Percentiles rank a stretch among this genome's conserved stretches.
These are phyloP conservation scores for Emydomyces testavorans DNA, from an alignment of 2,329 filamentous ascomycete species.

Conservation along the genomic window DNA sequence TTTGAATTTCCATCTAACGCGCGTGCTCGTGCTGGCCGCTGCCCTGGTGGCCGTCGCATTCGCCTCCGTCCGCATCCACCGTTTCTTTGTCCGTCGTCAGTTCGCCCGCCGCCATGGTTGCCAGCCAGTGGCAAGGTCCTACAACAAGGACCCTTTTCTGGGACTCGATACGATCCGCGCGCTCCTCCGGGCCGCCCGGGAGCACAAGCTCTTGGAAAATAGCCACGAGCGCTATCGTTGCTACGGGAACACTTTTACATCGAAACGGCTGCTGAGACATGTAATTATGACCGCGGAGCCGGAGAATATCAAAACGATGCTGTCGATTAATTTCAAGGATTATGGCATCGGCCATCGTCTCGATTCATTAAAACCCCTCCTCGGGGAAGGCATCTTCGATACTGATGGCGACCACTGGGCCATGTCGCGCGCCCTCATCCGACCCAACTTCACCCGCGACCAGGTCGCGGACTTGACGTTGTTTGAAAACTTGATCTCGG, in stretches of 20 bases:
- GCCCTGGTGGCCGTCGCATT: not conserved
- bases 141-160: conserved; percentile 44
- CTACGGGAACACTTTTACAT: conserved; percentile 10
- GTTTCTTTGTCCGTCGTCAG: conserved; percentile 16
- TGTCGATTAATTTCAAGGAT: conserved; percentile 43
- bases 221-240: conserved; percentile 2
- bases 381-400: conserved; percentile 40
- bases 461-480: conserved; percentile 44
- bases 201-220: conserved; percentile 7
- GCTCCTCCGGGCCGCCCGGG: not conserved
- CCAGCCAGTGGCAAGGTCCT: conserved; percentile 34
- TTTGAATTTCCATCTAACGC: not conserved
- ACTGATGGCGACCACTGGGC: conserved; percentile 40
- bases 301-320: conserved; percentile 44
- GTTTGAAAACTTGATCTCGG: conserved; percentile 49
- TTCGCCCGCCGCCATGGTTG: conserved; percentile 30
- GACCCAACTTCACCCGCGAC: conserved; percentile 42
- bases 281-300: conserved; percentile 24
- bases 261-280: conserved; percentile 2
- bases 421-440: conserved; percentile 30
- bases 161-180: conserved; percentile 41
- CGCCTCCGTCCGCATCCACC: conserved; percentile 10
- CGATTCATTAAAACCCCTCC: conserved; percentile 29
- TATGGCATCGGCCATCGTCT: conserved; percentile 35
- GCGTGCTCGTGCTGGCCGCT: not conserved